Percentiles rank a stretch among this genome's conserved stretches.
Evolutionary conservation across 176 grass and related monocot species (phyloP).

Genomic region (Musa schizocarpa): DNA sequence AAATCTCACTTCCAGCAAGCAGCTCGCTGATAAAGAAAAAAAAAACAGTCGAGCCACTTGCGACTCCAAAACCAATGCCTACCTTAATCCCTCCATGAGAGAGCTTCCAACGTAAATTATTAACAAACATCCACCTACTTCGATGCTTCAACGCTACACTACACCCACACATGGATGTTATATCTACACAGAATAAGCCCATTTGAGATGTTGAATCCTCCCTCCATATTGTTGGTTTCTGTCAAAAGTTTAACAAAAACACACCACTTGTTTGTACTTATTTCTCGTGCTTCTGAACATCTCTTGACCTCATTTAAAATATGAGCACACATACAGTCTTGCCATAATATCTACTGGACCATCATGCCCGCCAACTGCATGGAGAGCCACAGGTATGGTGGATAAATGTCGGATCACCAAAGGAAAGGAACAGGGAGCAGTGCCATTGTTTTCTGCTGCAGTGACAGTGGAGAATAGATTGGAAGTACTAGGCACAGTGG

Average conservation of each 20-base stretch:
- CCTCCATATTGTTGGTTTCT: too few species aligned
- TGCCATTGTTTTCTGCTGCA: constrained; percentile 14
- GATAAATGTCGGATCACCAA: constrained; percentile 58
- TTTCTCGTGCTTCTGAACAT: neutral
- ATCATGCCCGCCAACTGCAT: constrained; percentile 66
- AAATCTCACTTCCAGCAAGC: constrained; percentile 17
- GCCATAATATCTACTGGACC: constrained; percentile 55
- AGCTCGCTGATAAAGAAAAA: constrained; percentile 27
- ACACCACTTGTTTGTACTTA: too few species aligned
- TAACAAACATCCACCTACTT: too few species aligned
- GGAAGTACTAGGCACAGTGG: constrained; percentile 3
- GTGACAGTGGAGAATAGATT: constrained; percentile 27
- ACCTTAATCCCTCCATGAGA: too few species aligned
- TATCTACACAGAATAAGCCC: constrained; percentile 27
- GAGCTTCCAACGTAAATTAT: too few species aligned
- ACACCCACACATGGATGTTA: constrained; percentile 2
- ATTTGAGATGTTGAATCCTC: constrained; percentile 16
- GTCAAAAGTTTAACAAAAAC: too few species aligned
- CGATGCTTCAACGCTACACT: too few species aligned
- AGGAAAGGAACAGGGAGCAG: constrained; percentile 43
- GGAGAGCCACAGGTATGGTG: constrained; percentile 65
- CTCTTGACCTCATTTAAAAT: constrained; percentile 39
- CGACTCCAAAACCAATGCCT: neutral
- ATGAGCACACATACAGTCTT: constrained; percentile 57
- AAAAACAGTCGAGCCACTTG: constrained; percentile 7